A percentile compares a stretch with the other conserved stretches of the same genome.
Conservation (phyloP, 2,329 filamentous ascomycete species). For the Celoporthe dispersa region DNA sequence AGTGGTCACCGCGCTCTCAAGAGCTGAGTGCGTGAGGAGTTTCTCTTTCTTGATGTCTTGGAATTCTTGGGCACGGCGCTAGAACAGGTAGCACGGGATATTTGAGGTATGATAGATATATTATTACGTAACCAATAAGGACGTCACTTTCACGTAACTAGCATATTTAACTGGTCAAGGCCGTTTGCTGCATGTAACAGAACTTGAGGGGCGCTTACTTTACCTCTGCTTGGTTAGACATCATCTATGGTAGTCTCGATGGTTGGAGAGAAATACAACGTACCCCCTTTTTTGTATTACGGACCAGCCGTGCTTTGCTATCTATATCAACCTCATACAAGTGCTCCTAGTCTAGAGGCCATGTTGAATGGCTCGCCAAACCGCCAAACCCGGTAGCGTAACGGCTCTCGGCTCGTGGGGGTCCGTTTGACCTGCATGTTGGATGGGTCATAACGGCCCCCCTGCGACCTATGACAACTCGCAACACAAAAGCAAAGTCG, state of each 20-base stretch:
- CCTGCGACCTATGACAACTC: background rate
- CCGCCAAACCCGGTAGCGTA: no score
- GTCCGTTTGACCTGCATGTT: no score
- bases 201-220: background rate
- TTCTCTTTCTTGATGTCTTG: background rate
- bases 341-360: no score
- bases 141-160: background rate
- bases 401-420: no score
- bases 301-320: no score
- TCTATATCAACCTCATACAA: no score
- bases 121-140: background rate
- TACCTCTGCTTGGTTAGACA: background rate
- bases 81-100: background rate
- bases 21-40: slow-evolving; percentile 8
- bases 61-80: slow-evolving; percentile 14
- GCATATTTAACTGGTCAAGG: background rate
- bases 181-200: background rate
- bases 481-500: background rate
- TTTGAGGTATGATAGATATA: background rate
- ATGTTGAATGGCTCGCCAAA: no score
- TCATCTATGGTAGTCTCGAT: background rate
- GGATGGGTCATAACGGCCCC: no score
- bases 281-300: no score
- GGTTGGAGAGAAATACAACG: no score
- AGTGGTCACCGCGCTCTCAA: background rate